Base-by-base conservation (phyloP, 768 basidiomycete genomes). In the Boletus sensibilis region DNA sequence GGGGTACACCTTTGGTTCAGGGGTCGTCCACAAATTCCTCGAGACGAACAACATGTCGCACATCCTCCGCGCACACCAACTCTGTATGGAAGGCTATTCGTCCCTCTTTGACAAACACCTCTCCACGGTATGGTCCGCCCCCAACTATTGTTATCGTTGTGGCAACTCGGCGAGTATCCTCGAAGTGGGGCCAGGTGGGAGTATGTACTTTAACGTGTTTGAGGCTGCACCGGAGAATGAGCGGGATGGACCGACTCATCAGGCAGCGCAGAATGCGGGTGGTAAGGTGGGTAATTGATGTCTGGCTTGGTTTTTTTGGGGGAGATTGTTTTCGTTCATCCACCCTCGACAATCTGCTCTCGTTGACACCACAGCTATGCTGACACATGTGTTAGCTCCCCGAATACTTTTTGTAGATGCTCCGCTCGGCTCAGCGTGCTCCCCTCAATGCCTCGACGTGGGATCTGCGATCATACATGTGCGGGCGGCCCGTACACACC, bases 71-170 rank as follows among this genome's bases (percentile, higher is more conserved):
- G 97, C 97, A 23, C 97, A 99, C 71, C 97, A 99, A 69, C 83
- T 99, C 10, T 98, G 97, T 74, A 98, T 99, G 97, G 97, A 99
- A 73, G 97, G 97, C 0, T 98, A 93, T 72, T 83, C 90, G n/a
- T 93, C 94, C n/a, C 80, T 98, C 31, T 98, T 98, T 63, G 94
- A 95, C 72, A 88, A 92, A 60, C 92, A 92, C 66, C 82, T 99
- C 53, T 94, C 92, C 25, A 99, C 97, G 1, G 97, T 99, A 8
- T 99, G 97, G 97, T 92, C 89, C 21, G 97, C 97, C 38, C 96
- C 96, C 38, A 99, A 99, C 69, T 98, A 98, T 69, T 98, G 96
- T 73, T 98, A 98, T 75, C 86, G 97, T 42, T 98, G 97, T 68
- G 97, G 97, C 37, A 99, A 99, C 74, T 90, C 90, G 52, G 97